phyloP scores from a whole-genome alignment of 169 alveolate species.

The Plasmodium relictum region DNA sequence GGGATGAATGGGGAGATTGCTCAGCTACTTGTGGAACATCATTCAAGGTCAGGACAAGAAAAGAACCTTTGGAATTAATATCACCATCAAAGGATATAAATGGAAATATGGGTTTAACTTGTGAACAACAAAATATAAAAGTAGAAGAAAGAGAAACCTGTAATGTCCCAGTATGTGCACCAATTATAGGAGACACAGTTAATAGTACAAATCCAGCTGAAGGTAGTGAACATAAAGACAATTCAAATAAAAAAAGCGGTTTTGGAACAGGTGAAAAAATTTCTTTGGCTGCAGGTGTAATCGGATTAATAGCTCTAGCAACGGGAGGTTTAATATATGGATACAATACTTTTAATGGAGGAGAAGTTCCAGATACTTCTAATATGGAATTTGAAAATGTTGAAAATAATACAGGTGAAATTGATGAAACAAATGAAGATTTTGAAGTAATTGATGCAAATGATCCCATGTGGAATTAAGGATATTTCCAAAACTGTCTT shows the following conservation, averaged over 20 bases:
- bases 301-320: constrained; percentile 50
- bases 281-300: constrained; percentile 66
- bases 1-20: constrained; percentile 77
- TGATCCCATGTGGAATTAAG: constrained; percentile 68
- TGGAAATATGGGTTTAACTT: constrained; percentile 63
- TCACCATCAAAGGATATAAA: constrained; percentile 60
- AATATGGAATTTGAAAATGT: constrained; percentile 76
- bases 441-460: constrained; percentile 71
- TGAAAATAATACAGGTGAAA: constrained; percentile 23
- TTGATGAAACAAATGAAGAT: constrained; percentile 51
- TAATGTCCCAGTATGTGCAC: constrained; percentile 33
- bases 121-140: constrained; percentile 66
- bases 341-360: constrained; percentile 56
- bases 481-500: too few relatives aligned
- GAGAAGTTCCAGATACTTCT: constrained; percentile 60
- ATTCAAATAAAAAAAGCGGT: constrained; percentile 8
- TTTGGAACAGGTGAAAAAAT: constrained; percentile 70
- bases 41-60: constrained; percentile 47
- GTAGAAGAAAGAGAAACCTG: constrained; percentile 54
- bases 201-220: neutral
- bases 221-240: neutral
- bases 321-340: constrained; percentile 68
- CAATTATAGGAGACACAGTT: neutral
- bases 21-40: constrained; percentile 64
- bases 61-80: constrained; percentile 58